A percentile compares a stretch with the other conserved stretches of the same genome.
These are phyloP conservation scores for Balamuthia mandrillaris DNA, from an alignment of 208 protist genomes.

Conservation along the genomic window DNA sequence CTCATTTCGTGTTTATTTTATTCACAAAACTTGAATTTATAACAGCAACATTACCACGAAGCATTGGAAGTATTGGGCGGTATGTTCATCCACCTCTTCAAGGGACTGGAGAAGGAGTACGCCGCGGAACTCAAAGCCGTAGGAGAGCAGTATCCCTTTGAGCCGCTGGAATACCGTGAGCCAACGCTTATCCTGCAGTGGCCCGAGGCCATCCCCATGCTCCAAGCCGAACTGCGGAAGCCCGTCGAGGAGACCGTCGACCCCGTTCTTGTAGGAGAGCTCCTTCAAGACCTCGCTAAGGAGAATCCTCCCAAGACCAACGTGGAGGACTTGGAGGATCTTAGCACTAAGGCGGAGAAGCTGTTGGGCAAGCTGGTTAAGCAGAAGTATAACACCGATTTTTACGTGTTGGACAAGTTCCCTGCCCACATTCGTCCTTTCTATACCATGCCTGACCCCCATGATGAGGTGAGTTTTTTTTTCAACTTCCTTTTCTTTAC, in stretches of 20 bases:
- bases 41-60: background rate
- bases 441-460: constrained; percentile 99
- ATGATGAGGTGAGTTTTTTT: constrained; percentile 39
- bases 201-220: constrained; percentile 5
- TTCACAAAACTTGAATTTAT: background rate
- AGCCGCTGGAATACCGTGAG: constrained; percentile 75
- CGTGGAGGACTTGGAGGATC: background rate
- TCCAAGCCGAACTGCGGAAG: background rate
- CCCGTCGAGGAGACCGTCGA: constrained; percentile 53
- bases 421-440: constrained; percentile 94
- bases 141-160: constrained; percentile 86
- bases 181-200: background rate
- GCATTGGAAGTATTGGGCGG: constrained; percentile 88
- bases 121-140: constrained; percentile 82
- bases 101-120: constrained; percentile 74
- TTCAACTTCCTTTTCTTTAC: background rate
- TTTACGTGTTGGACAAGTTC: constrained; percentile 99
- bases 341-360: constrained; percentile 91
- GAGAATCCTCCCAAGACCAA: background rate
- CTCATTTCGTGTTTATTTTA: no score
- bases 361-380: constrained; percentile 92
- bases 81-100: constrained; percentile 96
- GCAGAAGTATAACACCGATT: constrained; percentile 97
- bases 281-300: background rate
- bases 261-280: constrained; percentile 80